A percentile compares a stretch with the other conserved stretches of the same genome.
Evolutionary conservation across 1,139 yeast species (phyloP).

Genomic region (Debaryomyces singareniensis): DNA sequence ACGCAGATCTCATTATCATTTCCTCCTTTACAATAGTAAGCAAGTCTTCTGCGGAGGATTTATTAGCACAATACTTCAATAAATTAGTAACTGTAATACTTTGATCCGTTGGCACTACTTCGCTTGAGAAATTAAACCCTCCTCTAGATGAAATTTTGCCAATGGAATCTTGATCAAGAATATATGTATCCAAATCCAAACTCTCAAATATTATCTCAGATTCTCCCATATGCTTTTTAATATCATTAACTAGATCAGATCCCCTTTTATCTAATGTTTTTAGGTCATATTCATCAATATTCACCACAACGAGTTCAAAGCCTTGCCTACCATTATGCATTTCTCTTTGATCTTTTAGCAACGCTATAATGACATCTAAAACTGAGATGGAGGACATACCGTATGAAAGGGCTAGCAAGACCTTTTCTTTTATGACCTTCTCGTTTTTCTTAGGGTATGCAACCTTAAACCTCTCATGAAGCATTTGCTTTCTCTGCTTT

Average conservation of each 20-base stretch:
- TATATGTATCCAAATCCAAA: slow-evolving; percentile 32
- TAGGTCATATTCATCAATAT: slow-evolving; percentile 37
- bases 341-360: slow-evolving; percentile 53
- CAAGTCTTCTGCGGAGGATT: slow-evolving; percentile 62
- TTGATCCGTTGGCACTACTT: slow-evolving; percentile 5
- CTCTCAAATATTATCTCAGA: slow-evolving; percentile 23
- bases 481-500: slow-evolving; percentile 76
- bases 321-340: slow-evolving; percentile 66
- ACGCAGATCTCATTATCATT: slow-evolving; percentile 44
- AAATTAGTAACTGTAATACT: slow-evolving; percentile 18
- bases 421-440: slow-evolving; percentile 28
- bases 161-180: slow-evolving; percentile 19
- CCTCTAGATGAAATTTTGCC: slow-evolving; percentile 19
- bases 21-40: slow-evolving; percentile 42
- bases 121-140: slow-evolving; percentile 20
- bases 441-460: slow-evolving; percentile 40
- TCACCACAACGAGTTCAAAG: slow-evolving; percentile 51
- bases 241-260: slow-evolving; percentile 12
- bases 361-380: slow-evolving; percentile 57
- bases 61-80: slow-evolving; percentile 34
- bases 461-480: slow-evolving; percentile 62
- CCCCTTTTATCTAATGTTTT: slow-evolving; percentile 12
- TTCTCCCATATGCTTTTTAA: slow-evolving; percentile 17
- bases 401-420: slow-evolving; percentile 58
- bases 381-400: slow-evolving; percentile 64